Evolutionary conservation across 2,329 filamentous ascomycete genomes (phyloP).

Genomic region (Hymenoscyphus fructigenus): DNA sequence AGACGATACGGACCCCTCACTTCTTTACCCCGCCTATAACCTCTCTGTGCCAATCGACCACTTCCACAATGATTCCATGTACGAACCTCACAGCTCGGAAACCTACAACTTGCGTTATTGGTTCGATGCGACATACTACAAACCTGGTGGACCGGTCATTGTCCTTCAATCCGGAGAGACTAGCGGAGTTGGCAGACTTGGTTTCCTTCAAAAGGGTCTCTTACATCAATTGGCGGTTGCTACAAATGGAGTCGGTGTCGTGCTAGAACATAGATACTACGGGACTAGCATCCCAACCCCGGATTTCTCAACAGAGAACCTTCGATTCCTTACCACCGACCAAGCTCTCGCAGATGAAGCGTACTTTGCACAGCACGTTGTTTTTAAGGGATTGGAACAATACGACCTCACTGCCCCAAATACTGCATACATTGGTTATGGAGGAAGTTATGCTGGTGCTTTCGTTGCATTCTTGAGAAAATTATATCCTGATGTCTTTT

Average conservation of each 20-base stretch:
- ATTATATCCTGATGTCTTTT: constrained; percentile 76
- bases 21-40: constrained; percentile 38
- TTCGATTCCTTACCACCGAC: constrained; percentile 81
- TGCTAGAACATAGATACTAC: constrained; percentile 88
- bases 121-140: constrained; percentile 77
- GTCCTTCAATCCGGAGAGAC: constrained; percentile 74
- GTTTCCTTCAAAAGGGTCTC: constrained; percentile 76
- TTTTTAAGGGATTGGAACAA: constrained; percentile 68
- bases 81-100: constrained; percentile 71
- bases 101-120: constrained; percentile 75
- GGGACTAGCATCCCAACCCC: constrained; percentile 69
- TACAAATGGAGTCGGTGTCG: constrained; percentile 72
- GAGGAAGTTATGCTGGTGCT: constrained; percentile 79
- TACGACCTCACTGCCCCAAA: constrained; percentile 62
- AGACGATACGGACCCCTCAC: constrained; percentile 25
- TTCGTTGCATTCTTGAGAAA: constrained; percentile 76
- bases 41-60: constrained; percentile 61
- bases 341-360: constrained; percentile 79
- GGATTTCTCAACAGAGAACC: constrained; percentile 65
- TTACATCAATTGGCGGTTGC: constrained; percentile 67
- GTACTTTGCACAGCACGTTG: constrained; percentile 74
- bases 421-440: constrained; percentile 76
- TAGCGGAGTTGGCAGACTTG: constrained; percentile 58
- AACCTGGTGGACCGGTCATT: constrained; percentile 76
- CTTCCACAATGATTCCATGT: constrained; percentile 76